These are phyloP conservation scores for Thecaphora frezii DNA, from an alignment of 1,284 basidiomycete genomes.

Conservation along the genomic window DNA sequence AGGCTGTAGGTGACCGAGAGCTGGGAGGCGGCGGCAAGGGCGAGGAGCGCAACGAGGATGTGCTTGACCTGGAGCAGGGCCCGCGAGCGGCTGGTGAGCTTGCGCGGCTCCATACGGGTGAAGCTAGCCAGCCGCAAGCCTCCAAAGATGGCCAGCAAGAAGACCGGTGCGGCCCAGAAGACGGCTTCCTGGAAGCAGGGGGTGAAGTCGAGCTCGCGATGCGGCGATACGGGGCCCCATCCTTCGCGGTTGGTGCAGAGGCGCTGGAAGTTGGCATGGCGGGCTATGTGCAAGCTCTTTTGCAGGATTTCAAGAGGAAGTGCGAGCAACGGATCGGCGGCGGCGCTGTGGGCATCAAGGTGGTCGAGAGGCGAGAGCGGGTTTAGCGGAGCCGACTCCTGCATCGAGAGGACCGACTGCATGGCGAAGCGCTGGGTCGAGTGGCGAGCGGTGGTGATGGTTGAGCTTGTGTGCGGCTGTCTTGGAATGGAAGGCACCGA, in stretches of 20 bases:
- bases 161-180: constrained; percentile 39
- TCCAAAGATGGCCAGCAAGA: constrained; percentile 41
- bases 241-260: constrained; percentile 57
- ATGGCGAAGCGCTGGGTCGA: neutral
- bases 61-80: constrained; percentile 42
- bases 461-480: no score
- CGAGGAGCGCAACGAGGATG: constrained; percentile 66
- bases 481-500: no score
- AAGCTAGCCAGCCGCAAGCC: constrained; percentile 22
- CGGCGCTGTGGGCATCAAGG: constrained; percentile 17
- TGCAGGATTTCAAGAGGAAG: constrained; percentile 21
- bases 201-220: constrained; percentile 75
- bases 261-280: constrained; percentile 3
- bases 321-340: constrained; percentile 13
- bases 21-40: constrained; percentile 64
- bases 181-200: constrained; percentile 76
- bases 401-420: neutral
- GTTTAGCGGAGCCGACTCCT: constrained; percentile 4
- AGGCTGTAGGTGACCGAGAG: constrained; percentile 58
- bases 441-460: no score
- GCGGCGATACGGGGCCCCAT: constrained; percentile 68
- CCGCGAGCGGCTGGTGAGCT: constrained; percentile 30
- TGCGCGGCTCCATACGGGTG: constrained; percentile 10
- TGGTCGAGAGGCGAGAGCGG: constrained; percentile 16
- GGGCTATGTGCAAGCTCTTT: constrained; percentile 3